A percentile compares a stretch with the other conserved stretches of the same genome.
phyloP scores from a whole-genome alignment of 495 filamentous ascomycete species.

The Penicillium angulare region DNA sequence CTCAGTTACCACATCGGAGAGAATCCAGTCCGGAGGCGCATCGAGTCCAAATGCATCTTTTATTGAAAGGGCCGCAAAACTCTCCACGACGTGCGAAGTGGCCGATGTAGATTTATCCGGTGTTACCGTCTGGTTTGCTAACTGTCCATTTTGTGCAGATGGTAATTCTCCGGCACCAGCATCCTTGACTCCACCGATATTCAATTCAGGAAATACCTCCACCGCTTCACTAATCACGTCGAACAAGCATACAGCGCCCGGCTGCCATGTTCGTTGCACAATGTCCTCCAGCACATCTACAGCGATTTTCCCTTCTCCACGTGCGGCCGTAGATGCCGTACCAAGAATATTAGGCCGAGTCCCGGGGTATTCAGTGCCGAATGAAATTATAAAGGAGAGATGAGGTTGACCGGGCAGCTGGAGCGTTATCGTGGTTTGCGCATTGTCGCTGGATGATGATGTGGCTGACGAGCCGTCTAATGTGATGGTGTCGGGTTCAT shows the following conservation, averaged over 20 bases:
- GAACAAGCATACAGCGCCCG: conserved; percentile 82
- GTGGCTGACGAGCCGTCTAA: conserved; percentile 38
- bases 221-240: conserved; percentile 69
- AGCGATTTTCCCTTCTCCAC: conserved; percentile 66
- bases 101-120: conserved; percentile 8
- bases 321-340: conserved; percentile 47
- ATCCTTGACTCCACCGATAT: conserved; percentile 32
- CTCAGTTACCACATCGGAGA: conserved; percentile 70
- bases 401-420: conserved; percentile 43
- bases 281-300: conserved; percentile 65
- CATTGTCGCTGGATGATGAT: conserved; percentile 14
- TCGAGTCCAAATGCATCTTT: conserved; percentile 37
- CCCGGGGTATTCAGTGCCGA: conserved; percentile 71
- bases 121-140: conserved; percentile 14
- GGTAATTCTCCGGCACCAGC: background rate
- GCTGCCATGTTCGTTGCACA: conserved; percentile 60
- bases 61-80: conserved; percentile 29
- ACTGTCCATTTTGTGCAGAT: conserved; percentile 1
- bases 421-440: conserved; percentile 34
- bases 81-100: conserved; percentile 9
- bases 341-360: conserved; percentile 68
- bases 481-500: conserved; percentile 64
- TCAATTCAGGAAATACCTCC: conserved; percentile 46
- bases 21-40: conserved; percentile 60
- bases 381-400: conserved; percentile 60